Base-by-base conservation (phyloP, 371 early-diverging fungal genomes). In the Rhizopus microsporus region DNA sequence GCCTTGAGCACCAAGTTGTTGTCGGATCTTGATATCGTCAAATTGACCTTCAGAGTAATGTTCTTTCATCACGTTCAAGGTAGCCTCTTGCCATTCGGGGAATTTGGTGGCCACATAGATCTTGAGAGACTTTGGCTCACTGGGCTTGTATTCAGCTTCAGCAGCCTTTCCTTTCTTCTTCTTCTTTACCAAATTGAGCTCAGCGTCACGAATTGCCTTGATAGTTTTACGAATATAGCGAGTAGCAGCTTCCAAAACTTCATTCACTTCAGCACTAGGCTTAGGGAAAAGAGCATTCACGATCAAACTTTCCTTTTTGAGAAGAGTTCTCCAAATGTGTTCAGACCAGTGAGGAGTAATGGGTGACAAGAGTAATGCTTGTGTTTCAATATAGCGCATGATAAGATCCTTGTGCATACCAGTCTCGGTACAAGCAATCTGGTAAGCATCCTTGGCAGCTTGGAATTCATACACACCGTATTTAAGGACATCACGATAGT, bases 401-500 rank as follows among this genome's bases (percentile, higher is more conserved):
- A 97, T 77, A 65, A 97, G 70, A 49, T 91, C 91, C 57, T 74
- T 74, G 80, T 98, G 94, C 95, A 96, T 91, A 53, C 89, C 88
- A 49, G 68, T 83, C 56, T 71, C 66, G 66, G 74, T 54, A n/a
- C 82, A 71, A 16, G 92, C 88, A n/a, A 81, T 84, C 51, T 93
- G 84, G 74, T 99, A 99, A 74, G 88, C 85, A 69, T 97, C 97
- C 62, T 94, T 88, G 12, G 95, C 89, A 55, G 91, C 82, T 66
- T 88, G 88, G 71, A 98, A 76, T 67, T 99, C 96, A 69, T 94
- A 97, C 68, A 95, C 95, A 52, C 93, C 95, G 63, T 83, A 79
- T 83, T 97, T 99, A 51, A 99, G 79, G 29, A 95, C 99, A 59
- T 99, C 98, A 59, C 96, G 90, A 82, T 90, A 99, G 55, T 88